Evolutionary conservation across 495 filamentous ascomycete genomes (phyloP).

Genomic region (Lophiotrema nucula): DNA sequence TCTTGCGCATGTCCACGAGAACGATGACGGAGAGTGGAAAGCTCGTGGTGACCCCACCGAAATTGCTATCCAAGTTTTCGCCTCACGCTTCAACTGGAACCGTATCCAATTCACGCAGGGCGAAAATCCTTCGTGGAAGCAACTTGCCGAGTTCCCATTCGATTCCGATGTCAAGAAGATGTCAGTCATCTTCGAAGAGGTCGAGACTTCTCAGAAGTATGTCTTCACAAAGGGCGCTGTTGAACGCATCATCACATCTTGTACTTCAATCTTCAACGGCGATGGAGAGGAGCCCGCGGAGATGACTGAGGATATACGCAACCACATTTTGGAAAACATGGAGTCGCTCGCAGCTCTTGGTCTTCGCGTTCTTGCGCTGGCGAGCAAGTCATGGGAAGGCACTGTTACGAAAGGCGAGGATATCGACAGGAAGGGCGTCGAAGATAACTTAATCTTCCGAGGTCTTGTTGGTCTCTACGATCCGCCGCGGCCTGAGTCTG

Average conservation of each 20-base stretch:
- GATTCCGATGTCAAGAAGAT: slow-evolving; percentile 62
- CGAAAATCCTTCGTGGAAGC: slow-evolving; percentile 41
- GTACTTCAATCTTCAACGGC: slow-evolving; percentile 48
- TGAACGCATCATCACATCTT: slow-evolving; percentile 52
- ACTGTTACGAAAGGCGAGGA: slow-evolving; percentile 39
- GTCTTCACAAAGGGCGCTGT: slow-evolving; percentile 62
- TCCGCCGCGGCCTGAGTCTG: slow-evolving; percentile 67
- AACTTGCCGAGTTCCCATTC: slow-evolving; percentile 58
- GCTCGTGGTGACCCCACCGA: slow-evolving; percentile 59
- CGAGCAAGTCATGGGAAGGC: slow-evolving; percentile 36
- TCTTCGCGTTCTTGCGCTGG: slow-evolving; percentile 58
- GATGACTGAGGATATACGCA: slow-evolving; percentile 39
- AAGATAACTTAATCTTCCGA: slow-evolving; percentile 60
- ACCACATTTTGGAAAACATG: slow-evolving; percentile 60
- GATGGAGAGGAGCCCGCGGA: slow-evolving; percentile 40
- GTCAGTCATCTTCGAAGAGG: slow-evolving; percentile 54
- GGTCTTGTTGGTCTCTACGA: slow-evolving; percentile 73
- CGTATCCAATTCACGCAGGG: slow-evolving; percentile 41
- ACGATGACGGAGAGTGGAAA: slow-evolving; percentile 43
- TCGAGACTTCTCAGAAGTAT: slow-evolving; percentile 37
- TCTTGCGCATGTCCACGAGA: slow-evolving; percentile 38
- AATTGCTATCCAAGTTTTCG: slow-evolving; percentile 56
- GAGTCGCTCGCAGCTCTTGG: slow-evolving; percentile 56
- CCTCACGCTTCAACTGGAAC: slow-evolving; percentile 50
- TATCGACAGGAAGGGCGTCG: slow-evolving; percentile 49